Conservation (phyloP, 1,284 basidiomycete species). For the Heterobasidion parviporum region DNA sequence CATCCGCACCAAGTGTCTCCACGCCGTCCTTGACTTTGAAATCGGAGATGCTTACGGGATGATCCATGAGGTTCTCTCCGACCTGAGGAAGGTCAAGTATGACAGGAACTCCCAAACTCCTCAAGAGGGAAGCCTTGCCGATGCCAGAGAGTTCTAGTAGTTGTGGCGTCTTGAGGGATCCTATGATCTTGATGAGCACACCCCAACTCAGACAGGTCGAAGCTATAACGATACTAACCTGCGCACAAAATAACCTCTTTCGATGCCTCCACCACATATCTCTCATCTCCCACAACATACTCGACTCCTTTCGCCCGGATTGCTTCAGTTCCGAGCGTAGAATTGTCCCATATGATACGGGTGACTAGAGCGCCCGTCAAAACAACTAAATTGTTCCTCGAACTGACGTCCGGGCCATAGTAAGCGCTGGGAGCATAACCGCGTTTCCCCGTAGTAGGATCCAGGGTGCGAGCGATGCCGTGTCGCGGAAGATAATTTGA, state of each 20-base stretch:
- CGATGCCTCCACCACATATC: slow-evolving; percentile 2
- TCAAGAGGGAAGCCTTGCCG: slow-evolving; percentile 8
- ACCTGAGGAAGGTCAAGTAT: slow-evolving; percentile 11
- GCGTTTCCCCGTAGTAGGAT: slow-evolving; percentile 7
- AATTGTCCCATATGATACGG: slow-evolving; percentile 4
- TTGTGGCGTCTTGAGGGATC: slow-evolving; percentile 11
- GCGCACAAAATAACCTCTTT: slow-evolving; percentile 2
- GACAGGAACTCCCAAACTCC: slow-evolving; percentile 8
- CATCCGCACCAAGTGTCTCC: slow-evolving; percentile 8
- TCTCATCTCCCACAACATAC: slow-evolving; percentile 5
- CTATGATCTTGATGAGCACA: not conserved
- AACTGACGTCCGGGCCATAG: not conserved
- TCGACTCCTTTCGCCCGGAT: slow-evolving; percentile 10
- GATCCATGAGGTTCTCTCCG: slow-evolving; percentile 12
- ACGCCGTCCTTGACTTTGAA: slow-evolving; percentile 8
- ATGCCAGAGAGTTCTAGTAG: slow-evolving; percentile 12
- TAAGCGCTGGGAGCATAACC: slow-evolving; percentile 11
- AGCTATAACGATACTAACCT: not conserved
- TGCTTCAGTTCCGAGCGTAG: not conserved
- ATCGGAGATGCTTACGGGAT: slow-evolving; percentile 12
- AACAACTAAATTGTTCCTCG: slow-evolving; percentile 4
- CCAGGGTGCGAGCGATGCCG: slow-evolving; percentile 9
- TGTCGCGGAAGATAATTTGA: slow-evolving; percentile 7
- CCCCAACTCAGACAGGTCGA: not conserved
- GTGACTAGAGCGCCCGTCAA: slow-evolving; percentile 8